phyloP scores from a whole-genome alignment of 768 basidiomycete genomes.

The Calocybe gangraenosa region DNA sequence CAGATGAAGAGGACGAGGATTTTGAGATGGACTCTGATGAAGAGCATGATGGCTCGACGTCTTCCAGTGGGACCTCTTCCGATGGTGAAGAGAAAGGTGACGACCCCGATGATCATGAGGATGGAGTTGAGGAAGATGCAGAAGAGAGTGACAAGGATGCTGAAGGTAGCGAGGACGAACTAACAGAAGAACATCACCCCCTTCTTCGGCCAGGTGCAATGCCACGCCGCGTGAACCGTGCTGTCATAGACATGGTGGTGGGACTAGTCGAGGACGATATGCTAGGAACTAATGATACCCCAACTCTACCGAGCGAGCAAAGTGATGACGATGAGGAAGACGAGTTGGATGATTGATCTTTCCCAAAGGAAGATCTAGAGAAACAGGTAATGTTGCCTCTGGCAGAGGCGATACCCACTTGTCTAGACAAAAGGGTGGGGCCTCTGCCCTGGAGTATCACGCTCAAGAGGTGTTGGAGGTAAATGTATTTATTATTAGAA shows the following conservation, averaged over 20 bases:
- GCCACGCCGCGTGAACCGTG: conserved; percentile 60
- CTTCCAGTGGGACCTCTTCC: conserved; percentile 24
- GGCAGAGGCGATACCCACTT: too few species aligned
- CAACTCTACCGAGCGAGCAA: conserved; percentile 23
- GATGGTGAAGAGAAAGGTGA: conserved; percentile 20
- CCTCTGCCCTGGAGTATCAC: too few species aligned
- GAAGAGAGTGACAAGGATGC: conserved; percentile 25
- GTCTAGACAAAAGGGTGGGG: too few species aligned
- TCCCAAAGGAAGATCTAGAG: too few species aligned
- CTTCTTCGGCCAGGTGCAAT: conserved; percentile 62
- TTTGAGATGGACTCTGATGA: conserved; percentile 35
- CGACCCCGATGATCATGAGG: too few species aligned
- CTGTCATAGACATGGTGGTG: conserved; percentile 60
- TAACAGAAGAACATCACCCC: conserved; percentile 57
- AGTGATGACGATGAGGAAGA: conserved; percentile 47
- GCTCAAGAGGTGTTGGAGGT: too few species aligned
- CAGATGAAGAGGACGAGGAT: conserved; percentile 44
- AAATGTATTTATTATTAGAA: too few species aligned
- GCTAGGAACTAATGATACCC: conserved; percentile 25
- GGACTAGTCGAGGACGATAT: conserved; percentile 57
- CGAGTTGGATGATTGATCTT: conserved; percentile 38
- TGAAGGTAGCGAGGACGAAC: conserved; percentile 32
- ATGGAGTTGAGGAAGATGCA: conserved; percentile 26
- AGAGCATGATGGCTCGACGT: conserved; percentile 29
- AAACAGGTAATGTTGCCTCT: too few species aligned